These are phyloP conservation scores for Ilex paraguariensis DNA, from an alignment of 305 asterid species.

Conservation along the genomic window DNA sequence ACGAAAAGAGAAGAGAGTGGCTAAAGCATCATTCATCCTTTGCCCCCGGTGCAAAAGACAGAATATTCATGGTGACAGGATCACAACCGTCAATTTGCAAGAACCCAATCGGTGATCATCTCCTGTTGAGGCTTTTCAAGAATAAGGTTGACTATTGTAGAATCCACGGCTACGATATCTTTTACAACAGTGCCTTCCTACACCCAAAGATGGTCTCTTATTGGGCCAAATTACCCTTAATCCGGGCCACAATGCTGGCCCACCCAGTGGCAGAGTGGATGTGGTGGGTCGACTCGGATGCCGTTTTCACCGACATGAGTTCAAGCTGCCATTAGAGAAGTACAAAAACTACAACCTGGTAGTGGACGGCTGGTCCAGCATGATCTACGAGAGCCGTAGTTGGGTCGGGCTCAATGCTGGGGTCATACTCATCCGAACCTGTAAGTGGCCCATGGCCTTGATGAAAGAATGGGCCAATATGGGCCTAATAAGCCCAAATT, in stretches of 20 bases:
- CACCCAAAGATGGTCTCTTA: constrained; percentile 81
- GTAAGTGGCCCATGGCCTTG: constrained; percentile 33
- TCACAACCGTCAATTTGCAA: constrained; percentile 79
- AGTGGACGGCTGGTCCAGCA: constrained; percentile 71
- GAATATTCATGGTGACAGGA: constrained; percentile 75
- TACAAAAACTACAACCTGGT: constrained; percentile 64
- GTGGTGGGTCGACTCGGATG: constrained; percentile 99
- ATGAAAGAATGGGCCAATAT: constrained; percentile 27
- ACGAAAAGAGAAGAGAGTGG: constrained; percentile 64
- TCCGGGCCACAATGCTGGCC: constrained; percentile 84
- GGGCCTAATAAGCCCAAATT: constrained; percentile 28
- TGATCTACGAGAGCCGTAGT: constrained; percentile 37
- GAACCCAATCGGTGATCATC: constrained; percentile 78
- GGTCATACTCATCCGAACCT: constrained; percentile 23
- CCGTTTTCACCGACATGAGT: constrained; percentile 93
- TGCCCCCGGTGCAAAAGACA: constrained; percentile 34
- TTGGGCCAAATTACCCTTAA: constrained; percentile 85
- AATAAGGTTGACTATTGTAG: constrained; percentile 91
- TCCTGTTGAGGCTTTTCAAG: constrained; percentile 71
- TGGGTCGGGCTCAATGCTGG: constrained; percentile 34
- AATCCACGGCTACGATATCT: constrained; percentile 74
- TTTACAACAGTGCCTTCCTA: constrained; percentile 68
- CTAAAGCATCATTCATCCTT: constrained; percentile 66
- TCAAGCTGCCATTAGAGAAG: constrained; percentile 52
- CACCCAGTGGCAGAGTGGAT: constrained; percentile 98